These are phyloP conservation scores for Epichloe scottii DNA, from an alignment of 2,329 filamentous ascomycete genomes.

Conservation along the genomic window DNA sequence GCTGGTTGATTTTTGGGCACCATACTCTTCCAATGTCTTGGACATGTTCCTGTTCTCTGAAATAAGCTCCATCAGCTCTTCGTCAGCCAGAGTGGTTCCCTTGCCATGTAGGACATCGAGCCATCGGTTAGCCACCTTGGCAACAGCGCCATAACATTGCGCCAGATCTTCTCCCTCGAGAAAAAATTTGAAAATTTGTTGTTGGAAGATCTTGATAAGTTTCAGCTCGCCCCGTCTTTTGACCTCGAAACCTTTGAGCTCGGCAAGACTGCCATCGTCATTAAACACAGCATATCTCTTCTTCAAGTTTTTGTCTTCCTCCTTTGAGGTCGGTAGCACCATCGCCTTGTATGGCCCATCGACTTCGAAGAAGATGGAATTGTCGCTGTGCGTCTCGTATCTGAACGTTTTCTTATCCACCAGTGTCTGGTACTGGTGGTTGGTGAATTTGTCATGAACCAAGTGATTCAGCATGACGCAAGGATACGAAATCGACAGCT, in stretches of 20 bases:
- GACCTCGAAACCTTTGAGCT: conserved; percentile 94
- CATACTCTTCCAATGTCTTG: conserved; percentile 95
- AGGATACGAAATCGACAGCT: conserved; percentile 89
- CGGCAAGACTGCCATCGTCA: conserved; percentile 86
- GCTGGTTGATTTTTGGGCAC: conserved; percentile 91
- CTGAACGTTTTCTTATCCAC: conserved; percentile 66
- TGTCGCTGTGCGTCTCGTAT: conserved; percentile 96
- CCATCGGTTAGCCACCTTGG: conserved; percentile 92
- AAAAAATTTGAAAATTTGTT: conserved; percentile 99
- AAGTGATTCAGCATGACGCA: conserved; percentile 99
- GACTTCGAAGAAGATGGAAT: conserved; percentile 98
- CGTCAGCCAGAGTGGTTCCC: conserved; percentile 81
- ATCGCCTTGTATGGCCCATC: conserved; percentile 96
- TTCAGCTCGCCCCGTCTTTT: conserved; percentile 97
- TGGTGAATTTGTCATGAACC: conserved; percentile 89
- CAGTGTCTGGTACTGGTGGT: conserved; percentile 91
- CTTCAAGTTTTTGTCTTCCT: conserved; percentile 99
- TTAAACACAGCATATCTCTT: conserved; percentile 99
- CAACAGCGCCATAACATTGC: conserved; percentile 84
- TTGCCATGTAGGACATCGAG: conserved; percentile 86
- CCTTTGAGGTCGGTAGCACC: conserved; percentile 93
- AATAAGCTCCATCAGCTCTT: conserved; percentile 98
- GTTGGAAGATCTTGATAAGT: conserved; percentile 98
- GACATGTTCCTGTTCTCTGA: conserved; percentile 98
- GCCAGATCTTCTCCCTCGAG: conserved; percentile 76